These are phyloP conservation scores for Boletellus ananas DNA, from an alignment of 768 basidiomycete species.

Conservation along the genomic window DNA sequence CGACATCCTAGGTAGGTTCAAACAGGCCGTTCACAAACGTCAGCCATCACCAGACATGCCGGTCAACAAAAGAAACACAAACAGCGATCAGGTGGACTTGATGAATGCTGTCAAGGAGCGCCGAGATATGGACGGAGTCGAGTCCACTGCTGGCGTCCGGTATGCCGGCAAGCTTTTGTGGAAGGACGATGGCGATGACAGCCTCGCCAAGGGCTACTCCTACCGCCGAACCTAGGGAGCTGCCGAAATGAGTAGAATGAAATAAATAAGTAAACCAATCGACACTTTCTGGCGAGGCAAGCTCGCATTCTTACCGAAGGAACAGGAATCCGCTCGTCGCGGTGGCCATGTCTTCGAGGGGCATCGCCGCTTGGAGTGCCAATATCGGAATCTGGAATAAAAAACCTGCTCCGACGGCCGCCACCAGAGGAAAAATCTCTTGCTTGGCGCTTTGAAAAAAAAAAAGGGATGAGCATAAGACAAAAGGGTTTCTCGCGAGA, in stretches of 20 bases:
- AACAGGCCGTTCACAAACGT: neutral
- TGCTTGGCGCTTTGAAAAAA: constrained; percentile 70
- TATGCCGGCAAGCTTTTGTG: too few relatives aligned
- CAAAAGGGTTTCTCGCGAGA: too few relatives aligned
- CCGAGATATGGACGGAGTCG: too few relatives aligned
- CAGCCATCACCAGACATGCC: too few relatives aligned
- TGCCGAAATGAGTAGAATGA: too few relatives aligned
- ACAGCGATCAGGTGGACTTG: constrained; percentile 34
- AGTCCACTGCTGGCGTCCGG: too few relatives aligned
- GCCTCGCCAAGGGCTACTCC: too few relatives aligned
- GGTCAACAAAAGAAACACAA: neutral
- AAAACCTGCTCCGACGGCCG: constrained; percentile 62
- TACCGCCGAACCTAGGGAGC: too few relatives aligned
- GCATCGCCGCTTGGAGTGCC: constrained; percentile 83
- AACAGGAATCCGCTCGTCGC: constrained; percentile 69
- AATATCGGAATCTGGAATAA: constrained; percentile 69
- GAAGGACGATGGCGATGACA: too few relatives aligned
- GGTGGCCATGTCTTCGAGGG: constrained; percentile 82
- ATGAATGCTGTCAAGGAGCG: too few relatives aligned
- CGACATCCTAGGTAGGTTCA: constrained; percentile 40
- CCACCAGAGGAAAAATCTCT: constrained; percentile 60
- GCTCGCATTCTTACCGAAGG: constrained; percentile 58
- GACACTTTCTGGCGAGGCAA: constrained; percentile 24
- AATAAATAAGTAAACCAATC: constrained; percentile 50
- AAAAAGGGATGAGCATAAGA: constrained; percentile 3